Evolutionary conservation across 1,139 yeast species (phyloP), one percentile per base, ranked within the genome.

Genomic region (Yamadazyma kanchanaburiensis): DNA sequence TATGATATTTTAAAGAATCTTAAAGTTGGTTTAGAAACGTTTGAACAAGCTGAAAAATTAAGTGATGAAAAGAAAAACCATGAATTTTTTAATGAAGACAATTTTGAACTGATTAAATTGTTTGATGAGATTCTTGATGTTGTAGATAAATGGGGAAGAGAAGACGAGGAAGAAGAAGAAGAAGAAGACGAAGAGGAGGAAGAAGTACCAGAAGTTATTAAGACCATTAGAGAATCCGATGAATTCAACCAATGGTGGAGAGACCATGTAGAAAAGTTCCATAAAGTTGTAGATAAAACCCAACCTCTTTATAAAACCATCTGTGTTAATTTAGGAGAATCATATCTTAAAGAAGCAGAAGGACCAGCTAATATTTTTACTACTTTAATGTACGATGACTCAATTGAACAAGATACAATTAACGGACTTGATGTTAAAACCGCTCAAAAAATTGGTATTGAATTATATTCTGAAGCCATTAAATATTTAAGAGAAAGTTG

Each of bases 41-140:
- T 70, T 47, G 76, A 70, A 35, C 38, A 34, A 9, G 84, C 74
- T 2, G 72, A 73, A 33, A 38, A 48, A 2, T 38, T 46, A 6
- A 62, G 73, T 2, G 53, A 47, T 3, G 42, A 49, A 5, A 38
- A 34, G 16, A 42, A 58, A 25, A 45, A 53, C 16, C 60, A 44
- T 38, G 46, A 39, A 2, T 43, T 54, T 29, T 60, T 64, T 38
- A 59, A 64, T 47, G 53, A 52, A 5, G 69, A 64, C 16, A 62
- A 64, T 27, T 69, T 71, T 37, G 78, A 74, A 38, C 61, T 73
- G 16, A 65, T 78, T 39, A 72, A 70, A 33, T 66, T 73, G 7
- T 55, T 79, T 27, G 85, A 81, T 46, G 89, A 79, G 49, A 55
- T 81, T 37, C 55, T 82, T 26, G 87, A 81, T 35, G 72, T 80